Percentiles rank a stretch among this genome's conserved stretches.
phyloP scores from a whole-genome alignment of 2,329 filamentous ascomycete species.

The Pseudogymnoascus sp. region DNA sequence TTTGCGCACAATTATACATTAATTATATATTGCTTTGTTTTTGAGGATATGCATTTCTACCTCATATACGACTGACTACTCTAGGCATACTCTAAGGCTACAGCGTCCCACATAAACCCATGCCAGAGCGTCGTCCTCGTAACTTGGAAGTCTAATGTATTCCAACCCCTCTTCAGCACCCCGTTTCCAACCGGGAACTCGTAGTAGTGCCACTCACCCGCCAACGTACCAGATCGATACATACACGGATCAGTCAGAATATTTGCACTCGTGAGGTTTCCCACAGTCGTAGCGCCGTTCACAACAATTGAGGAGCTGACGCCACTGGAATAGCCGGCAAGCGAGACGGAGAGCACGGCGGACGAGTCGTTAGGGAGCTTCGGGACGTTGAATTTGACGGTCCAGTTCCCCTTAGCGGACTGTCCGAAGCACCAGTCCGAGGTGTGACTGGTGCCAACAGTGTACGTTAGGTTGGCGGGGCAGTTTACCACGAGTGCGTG shows the following conservation, averaged over 20 bases:
- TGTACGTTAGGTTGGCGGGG: constrained; percentile 39
- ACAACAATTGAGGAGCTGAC: constrained; percentile 30
- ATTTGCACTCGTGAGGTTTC: constrained; percentile 29
- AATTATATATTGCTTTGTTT: neutral
- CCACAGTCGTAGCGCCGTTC: constrained; percentile 28
- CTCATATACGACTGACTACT: neutral
- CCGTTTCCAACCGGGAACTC: constrained; percentile 30
- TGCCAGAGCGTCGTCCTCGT: constrained; percentile 30
- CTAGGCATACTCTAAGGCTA: constrained; percentile 30
- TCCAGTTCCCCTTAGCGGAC: constrained; percentile 15
- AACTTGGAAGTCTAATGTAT: constrained; percentile 32
- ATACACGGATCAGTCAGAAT: constrained; percentile 35
- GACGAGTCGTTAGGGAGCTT: constrained; percentile 1
- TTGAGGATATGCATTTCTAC: neutral
- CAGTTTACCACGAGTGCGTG: constrained; percentile 39
- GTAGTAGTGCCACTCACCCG: constrained; percentile 36
- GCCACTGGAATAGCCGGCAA: constrained; percentile 22
- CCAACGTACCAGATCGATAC: constrained; percentile 35
- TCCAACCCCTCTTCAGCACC: constrained; percentile 29
- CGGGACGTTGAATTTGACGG: constrained; percentile 11
- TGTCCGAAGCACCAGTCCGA: constrained; percentile 45
- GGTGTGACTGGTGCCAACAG: constrained; percentile 31
- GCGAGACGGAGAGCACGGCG: constrained; percentile 12
- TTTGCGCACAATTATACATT: neutral
- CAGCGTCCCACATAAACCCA: constrained; percentile 37